Base-by-base conservation (phyloP, 164 flowering plant genomes). In the Stephania japonica region DNA sequence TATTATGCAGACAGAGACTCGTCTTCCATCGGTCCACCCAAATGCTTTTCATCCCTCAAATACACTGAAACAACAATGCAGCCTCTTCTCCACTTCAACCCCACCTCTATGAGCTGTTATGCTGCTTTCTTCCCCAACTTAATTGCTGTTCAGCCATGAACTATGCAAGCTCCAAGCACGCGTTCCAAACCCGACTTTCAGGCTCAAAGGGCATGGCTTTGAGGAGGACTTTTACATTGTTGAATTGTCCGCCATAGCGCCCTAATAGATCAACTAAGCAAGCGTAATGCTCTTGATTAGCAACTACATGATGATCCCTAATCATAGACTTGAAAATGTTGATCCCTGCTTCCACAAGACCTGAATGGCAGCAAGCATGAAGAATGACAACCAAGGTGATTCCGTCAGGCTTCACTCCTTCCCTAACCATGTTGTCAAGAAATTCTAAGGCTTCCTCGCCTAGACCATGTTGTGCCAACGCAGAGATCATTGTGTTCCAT, bases 401-500 rank as follows among this genome's bases (percentile, higher is more conserved):
- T 27, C 77, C 76, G 75, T 87, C 80, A 14, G 91, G 94, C 65
- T 80, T 86, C 41, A 80, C 75, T 7, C 89, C 86, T 38, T 64
- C 59, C 62, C 70, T 81, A 9, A 86, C 67, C 91, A 91, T 84
- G 75, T 87, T 75, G 42, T 79, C 72, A 72, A 85, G 82, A 72
- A 88, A 53, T 65, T 70, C 49, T 11, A 86, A 67, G 14, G 89
- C 91, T 70, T 86, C 83, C 69, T 81, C 73, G 44, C 91, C 93
- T 62, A 65, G 64, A 26, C 97, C 97, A 84, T 90, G 90, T 59
- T 87, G 87, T 69, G 89, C 90, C 10, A 91, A 83, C 11, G 91
- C 90, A 71, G 92, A 82, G 23, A 90, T 81, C 87, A 90, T 84
- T 3, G 93, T 86, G 82, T 91, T 91, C 93, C 94, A 90, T 72